These are phyloP conservation scores for Colletotrichum chlorophyti DNA, from an alignment of 2,329 filamentous ascomycete genomes.

Conservation along the genomic window DNA sequence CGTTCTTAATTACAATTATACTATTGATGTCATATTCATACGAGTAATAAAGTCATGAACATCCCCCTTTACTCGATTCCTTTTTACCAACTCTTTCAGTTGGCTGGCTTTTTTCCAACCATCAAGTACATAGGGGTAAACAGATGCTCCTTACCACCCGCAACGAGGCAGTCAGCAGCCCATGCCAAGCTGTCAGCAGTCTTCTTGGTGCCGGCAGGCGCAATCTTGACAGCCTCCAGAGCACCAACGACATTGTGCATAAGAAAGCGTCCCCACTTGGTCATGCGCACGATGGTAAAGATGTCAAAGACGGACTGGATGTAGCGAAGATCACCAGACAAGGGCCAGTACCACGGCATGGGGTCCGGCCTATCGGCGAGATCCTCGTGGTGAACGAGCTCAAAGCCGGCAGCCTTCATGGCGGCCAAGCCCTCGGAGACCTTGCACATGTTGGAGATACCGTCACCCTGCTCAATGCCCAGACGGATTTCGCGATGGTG, in stretches of 20 bases:
- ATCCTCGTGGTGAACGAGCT: slow-evolving; percentile 50
- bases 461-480: slow-evolving; percentile 90
- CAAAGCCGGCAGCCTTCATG: slow-evolving; percentile 85
- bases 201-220: slow-evolving; percentile 87
- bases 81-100: slow-evolving; percentile 31
- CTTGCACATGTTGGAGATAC: slow-evolving; percentile 93
- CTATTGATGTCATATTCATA: slow-evolving; percentile 11
- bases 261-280: slow-evolving; percentile 76
- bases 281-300: slow-evolving; percentile 88
- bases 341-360: slow-evolving; percentile 92
- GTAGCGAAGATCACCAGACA: slow-evolving; percentile 85
- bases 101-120: slow-evolving; percentile 82
- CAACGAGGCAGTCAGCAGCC: slow-evolving; percentile 85
- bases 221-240: slow-evolving; percentile 77
- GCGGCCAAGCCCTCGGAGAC: slow-evolving; percentile 79
- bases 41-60: background rate
- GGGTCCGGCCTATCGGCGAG: slow-evolving; percentile 74
- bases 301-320: slow-evolving; percentile 81
- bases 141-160: slow-evolving; percentile 85
- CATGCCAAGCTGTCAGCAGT: slow-evolving; percentile 88
- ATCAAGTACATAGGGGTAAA: slow-evolving; percentile 99
- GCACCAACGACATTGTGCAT: slow-evolving; percentile 79
- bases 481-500: slow-evolving; percentile 86
- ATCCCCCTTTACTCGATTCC: too few relatives aligned
- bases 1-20: slow-evolving; percentile 26